Evolutionary conservation across 1,284 basidiomycete species (phyloP).

Genomic region (Rhodotorula sp.): DNA sequence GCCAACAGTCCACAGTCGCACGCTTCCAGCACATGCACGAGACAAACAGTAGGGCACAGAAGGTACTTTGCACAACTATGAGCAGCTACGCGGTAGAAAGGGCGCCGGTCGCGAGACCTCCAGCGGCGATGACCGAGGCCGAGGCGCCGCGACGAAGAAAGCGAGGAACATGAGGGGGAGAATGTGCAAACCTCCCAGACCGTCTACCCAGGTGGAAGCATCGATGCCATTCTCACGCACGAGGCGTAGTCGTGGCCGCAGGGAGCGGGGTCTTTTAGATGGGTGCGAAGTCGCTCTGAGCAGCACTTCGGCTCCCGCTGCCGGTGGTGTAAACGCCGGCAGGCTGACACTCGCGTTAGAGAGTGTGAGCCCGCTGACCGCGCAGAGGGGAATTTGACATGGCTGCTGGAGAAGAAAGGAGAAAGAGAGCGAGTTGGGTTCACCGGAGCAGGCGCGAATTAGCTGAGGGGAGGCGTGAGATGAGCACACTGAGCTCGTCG

Average conservation of each 20-base stretch:
- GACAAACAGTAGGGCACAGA: no score
- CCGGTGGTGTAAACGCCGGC: neutral
- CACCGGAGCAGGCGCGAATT: no score
- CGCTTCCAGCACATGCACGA: no score
- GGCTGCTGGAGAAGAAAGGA: neutral
- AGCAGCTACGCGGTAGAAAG: no score
- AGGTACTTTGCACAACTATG: no score
- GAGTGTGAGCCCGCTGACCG: neutral
- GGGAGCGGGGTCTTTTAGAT: constrained; percentile 13
- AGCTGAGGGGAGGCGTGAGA: neutral
- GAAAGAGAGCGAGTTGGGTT: neutral
- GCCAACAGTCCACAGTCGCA: no score
- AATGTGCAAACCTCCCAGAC: neutral
- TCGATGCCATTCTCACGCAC: neutral
- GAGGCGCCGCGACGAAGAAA: neutral
- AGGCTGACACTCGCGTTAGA: no score
- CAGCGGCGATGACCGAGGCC: neutral
- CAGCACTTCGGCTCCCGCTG: constrained; percentile 12
- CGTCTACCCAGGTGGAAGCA: neutral
- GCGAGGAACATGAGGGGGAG: neutral
- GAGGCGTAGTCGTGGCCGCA: neutral
- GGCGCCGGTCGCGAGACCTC: no score
- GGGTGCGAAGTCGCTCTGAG: constrained; percentile 5
- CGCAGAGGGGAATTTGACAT: constrained; percentile 22
- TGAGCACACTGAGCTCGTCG: constrained; percentile 1